A percentile compares a stretch with the other conserved stretches of the same genome.
phyloP scores from a whole-genome alignment of 352 stramenopile genomes.

The Pythium pyrilobum region DNA sequence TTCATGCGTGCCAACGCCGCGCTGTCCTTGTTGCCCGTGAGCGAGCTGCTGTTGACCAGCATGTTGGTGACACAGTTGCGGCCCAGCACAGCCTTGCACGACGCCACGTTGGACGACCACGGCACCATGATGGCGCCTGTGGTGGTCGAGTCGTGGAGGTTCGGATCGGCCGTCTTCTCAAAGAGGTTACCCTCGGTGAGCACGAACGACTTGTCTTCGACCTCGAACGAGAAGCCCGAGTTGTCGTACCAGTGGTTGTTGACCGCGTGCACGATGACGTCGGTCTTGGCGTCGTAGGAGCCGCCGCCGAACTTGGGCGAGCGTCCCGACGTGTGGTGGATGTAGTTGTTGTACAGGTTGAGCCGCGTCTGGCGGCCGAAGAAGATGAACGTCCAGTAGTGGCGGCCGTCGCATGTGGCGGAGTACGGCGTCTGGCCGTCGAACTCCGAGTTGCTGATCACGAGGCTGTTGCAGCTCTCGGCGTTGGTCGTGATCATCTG shows the following conservation, averaged over 20 bases:
- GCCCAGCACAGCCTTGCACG: constrained; percentile 20
- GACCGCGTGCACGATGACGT: constrained; percentile 16
- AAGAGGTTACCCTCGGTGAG: constrained; percentile 45
- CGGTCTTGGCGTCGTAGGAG: not conserved
- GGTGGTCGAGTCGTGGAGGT: not conserved
- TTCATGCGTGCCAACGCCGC: not conserved
- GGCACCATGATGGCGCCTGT: constrained; percentile 15
- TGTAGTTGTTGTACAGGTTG: constrained; percentile 28
- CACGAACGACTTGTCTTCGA: constrained; percentile 26
- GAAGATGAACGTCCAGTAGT: constrained; percentile 44
- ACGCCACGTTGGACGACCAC: not conserved
- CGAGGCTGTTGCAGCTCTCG: constrained; percentile 23
- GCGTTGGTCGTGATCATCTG: constrained; percentile 38
- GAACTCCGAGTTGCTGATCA: constrained; percentile 49
- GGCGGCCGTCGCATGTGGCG: constrained; percentile 35
- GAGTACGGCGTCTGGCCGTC: constrained; percentile 38
- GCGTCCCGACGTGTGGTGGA: constrained; percentile 33
- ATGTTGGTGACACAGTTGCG: constrained; percentile 24
- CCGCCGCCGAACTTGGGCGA: constrained; percentile 28
- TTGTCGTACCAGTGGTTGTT: constrained; percentile 15
- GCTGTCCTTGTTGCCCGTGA: not conserved
- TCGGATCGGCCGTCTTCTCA: constrained; percentile 24
- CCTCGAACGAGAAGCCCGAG: constrained; percentile 17
- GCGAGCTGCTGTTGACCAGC: constrained; percentile 17
- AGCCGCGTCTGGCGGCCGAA: constrained; percentile 24